Conservation (phyloP, 345 rosid species). For the Eucalyptus regnans region DNA sequence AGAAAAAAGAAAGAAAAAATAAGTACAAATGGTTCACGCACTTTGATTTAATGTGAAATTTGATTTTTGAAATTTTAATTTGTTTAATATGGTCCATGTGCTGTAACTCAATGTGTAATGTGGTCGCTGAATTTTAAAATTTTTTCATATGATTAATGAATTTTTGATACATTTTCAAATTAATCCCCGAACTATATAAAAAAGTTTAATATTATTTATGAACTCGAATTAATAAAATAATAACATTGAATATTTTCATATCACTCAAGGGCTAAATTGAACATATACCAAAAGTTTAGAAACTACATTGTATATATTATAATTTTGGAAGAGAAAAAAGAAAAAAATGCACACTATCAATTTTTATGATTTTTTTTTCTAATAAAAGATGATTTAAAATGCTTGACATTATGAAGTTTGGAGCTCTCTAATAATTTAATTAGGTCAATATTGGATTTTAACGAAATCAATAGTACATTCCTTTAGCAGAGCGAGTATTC, state of each 20-base stretch:
- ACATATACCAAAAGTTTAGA: background rate
- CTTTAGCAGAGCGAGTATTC: background rate
- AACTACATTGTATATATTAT: too few relatives aligned
- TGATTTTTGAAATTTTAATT: too few relatives aligned
- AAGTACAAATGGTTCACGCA: too few relatives aligned
- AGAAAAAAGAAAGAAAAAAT: background rate
- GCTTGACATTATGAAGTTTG: background rate
- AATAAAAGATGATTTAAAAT: background rate
- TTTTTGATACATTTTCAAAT: too few relatives aligned
- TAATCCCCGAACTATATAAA: background rate
- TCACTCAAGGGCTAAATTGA: too few relatives aligned
- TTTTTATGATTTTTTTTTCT: too few relatives aligned
- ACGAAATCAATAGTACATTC: background rate
- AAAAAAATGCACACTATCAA: background rate
- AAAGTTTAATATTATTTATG: too few relatives aligned
- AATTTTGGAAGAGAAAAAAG: background rate
- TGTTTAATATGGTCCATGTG: too few relatives aligned
- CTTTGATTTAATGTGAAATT: too few relatives aligned
- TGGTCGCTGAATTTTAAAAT: too few relatives aligned
- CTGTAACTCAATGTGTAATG: too few relatives aligned
- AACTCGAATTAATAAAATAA: background rate
- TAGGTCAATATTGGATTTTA: background rate
- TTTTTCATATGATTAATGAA: rapidly evolving
- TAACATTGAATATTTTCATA: background rate
- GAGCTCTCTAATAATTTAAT: background rate